Evolutionary conservation across 192 early-diverging fungal genomes (phyloP).

Genomic region (Gigaspora rosea): DNA sequence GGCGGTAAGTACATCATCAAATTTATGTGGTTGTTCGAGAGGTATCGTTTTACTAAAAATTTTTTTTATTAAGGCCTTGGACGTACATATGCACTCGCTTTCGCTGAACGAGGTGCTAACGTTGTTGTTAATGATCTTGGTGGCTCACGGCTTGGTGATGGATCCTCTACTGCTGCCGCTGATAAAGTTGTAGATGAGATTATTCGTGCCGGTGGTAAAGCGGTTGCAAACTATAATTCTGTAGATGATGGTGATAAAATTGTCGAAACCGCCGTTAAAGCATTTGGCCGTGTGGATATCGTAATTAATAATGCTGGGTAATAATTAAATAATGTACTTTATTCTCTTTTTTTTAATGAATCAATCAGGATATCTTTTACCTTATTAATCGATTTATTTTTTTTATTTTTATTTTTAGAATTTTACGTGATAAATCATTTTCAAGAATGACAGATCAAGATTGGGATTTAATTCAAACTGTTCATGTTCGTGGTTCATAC

Average conservation of each 20-base stretch:
- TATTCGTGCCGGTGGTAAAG: constrained; percentile 80
- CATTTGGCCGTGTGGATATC: constrained; percentile 93
- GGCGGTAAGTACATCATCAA: constrained; percentile 62
- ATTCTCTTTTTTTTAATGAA: neutral
- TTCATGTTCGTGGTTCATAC: constrained; percentile 94
- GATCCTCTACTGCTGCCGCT: constrained; percentile 74
- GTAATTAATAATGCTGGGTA: constrained; percentile 94
- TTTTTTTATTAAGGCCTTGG: constrained; percentile 57
- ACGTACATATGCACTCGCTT: constrained; percentile 90
- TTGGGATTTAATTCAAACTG: constrained; percentile 92
- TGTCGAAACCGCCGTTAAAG: constrained; percentile 93
- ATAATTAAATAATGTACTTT: neutral
- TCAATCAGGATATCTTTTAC: neutral
- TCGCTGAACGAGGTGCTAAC: constrained; percentile 85
- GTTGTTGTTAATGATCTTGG: constrained; percentile 99
- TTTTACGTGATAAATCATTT: constrained; percentile 97
- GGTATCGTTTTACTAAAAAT: neutral
- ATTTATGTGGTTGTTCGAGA: neutral
- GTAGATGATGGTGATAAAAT: constrained; percentile 98
- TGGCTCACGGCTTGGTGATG: constrained; percentile 73
- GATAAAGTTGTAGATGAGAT: constrained; percentile 97
- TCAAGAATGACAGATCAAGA: constrained; percentile 96
- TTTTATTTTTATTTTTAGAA: constrained; percentile 44
- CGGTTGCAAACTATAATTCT: constrained; percentile 96
- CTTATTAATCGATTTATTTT: neutral